These are phyloP conservation scores for Penicillium verhagenii DNA, from an alignment of 495 filamentous ascomycete species.

Conservation along the genomic window DNA sequence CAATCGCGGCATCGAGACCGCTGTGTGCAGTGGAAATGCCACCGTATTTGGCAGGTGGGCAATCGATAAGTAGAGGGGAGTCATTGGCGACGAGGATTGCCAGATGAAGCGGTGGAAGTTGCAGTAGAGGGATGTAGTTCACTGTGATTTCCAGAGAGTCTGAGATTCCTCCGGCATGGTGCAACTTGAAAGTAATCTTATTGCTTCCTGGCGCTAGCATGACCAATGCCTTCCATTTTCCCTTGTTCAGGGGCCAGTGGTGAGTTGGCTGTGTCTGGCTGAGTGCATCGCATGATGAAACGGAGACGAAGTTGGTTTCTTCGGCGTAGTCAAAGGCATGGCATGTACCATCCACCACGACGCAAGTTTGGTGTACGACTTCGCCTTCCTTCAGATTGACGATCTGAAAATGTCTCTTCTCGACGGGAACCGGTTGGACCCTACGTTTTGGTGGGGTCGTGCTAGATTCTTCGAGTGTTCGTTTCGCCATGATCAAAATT, in stretches of 20 bases:
- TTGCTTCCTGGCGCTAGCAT: conserved; percentile 20
- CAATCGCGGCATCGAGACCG: conserved; percentile 41
- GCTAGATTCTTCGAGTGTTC: not conserved
- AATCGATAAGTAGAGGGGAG: conserved; percentile 41
- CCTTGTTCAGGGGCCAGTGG: conserved; percentile 17
- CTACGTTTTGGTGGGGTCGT: not conserved
- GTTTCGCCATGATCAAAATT: not conserved
- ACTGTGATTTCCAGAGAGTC: conserved; percentile 16
- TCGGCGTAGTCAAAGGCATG: not conserved
- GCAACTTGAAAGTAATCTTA: conserved; percentile 8
- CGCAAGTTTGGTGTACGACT: conserved; percentile 13
- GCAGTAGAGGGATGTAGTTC: conserved; percentile 28
- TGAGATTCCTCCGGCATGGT: conserved; percentile 1
- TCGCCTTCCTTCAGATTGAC: conserved; percentile 15
- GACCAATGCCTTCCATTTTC: conserved; percentile 17
- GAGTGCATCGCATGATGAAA: conserved; percentile 3
- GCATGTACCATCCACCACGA: conserved; percentile 10
- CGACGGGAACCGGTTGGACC: not conserved
- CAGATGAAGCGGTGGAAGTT: conserved; percentile 49
- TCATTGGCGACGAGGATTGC: conserved; percentile 49
- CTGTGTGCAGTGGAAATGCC: conserved; percentile 35
- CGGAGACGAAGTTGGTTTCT: conserved; percentile 3
- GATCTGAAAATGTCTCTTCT: conserved; percentile 10
- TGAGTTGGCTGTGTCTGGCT: not conserved
- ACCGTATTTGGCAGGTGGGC: conserved; percentile 33